These are phyloP conservation scores for Castanopsis chinensis DNA, from an alignment of 306 rosid genomes.

Conservation along the genomic window DNA sequence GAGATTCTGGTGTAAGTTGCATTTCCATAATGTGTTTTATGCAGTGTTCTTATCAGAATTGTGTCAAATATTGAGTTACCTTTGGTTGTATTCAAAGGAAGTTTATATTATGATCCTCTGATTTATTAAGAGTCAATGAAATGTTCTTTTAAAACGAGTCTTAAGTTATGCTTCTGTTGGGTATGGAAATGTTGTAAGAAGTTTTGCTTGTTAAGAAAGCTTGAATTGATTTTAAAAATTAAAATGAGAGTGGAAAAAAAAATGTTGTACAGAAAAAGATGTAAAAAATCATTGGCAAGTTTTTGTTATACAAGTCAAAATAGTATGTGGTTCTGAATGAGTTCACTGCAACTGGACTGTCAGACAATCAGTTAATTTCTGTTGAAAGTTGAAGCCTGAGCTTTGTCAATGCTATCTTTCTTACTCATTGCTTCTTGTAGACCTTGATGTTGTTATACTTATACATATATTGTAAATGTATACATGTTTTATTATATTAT, in stretches of 20 bases:
- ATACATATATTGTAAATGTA: not conserved
- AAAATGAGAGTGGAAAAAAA: no score
- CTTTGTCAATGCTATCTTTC: not conserved
- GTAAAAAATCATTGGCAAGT: not conserved
- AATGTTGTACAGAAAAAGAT: no score
- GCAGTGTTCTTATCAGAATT: no score
- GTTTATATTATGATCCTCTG: not conserved
- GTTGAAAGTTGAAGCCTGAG: conserved; percentile 3
- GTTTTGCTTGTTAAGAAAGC: not conserved
- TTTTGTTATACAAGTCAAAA: not conserved
- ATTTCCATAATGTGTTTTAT: no score
- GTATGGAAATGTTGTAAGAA: not conserved
- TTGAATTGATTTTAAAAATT: no score
- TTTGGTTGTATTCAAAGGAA: not conserved
- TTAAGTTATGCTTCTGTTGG: not conserved
- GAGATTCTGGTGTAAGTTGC: not conserved
- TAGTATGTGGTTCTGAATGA: not conserved
- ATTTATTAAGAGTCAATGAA: not conserved
- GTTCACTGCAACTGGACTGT: not conserved
- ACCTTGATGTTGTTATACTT: not conserved
- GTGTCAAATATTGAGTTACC: not conserved
- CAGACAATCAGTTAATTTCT: not conserved
- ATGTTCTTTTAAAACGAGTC: not conserved
- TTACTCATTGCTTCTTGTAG: not conserved
- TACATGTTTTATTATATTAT: not conserved